Conservation (phyloP, 1,284 basidiomycete genomes). For the Pascua guehoae region DNA sequence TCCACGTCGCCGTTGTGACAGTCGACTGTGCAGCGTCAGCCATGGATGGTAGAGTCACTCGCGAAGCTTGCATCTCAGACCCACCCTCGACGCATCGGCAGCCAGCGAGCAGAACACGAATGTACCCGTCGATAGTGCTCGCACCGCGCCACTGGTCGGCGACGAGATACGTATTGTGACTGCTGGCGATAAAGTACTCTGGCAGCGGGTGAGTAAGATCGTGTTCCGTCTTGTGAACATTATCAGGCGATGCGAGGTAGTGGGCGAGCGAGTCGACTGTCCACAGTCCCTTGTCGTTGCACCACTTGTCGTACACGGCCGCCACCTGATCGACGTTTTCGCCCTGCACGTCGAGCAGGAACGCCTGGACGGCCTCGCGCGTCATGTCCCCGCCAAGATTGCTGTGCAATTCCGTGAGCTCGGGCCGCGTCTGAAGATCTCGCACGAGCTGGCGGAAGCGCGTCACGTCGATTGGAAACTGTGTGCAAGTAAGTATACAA, state of each 20-base stretch:
- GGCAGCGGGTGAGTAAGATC: constrained; percentile 78
- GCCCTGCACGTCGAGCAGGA: constrained; percentile 66
- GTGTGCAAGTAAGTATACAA: background rate
- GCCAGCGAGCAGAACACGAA: constrained; percentile 82
- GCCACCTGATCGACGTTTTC: constrained; percentile 47
- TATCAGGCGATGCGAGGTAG: constrained; percentile 70
- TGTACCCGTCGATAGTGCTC: constrained; percentile 93
- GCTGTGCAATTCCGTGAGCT: constrained; percentile 67
- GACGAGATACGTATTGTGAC: constrained; percentile 96
- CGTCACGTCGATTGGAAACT: constrained; percentile 63
- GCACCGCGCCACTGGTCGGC: constrained; percentile 90
- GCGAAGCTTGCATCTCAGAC: constrained; percentile 37
- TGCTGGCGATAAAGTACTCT: constrained; percentile 89
- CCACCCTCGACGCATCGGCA: constrained; percentile 87
- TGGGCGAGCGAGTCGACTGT: constrained; percentile 55
- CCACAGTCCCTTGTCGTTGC: constrained; percentile 22
- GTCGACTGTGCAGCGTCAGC: constrained; percentile 63
- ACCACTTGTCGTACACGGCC: constrained; percentile 7
- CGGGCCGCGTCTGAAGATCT: constrained; percentile 74
- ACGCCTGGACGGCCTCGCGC: constrained; percentile 59
- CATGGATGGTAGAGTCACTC: background rate
- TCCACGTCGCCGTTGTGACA: constrained; percentile 84
- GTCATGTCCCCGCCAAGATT: constrained; percentile 3
- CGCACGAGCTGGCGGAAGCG: constrained; percentile 85
- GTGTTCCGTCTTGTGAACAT: constrained; percentile 56